Base-by-base conservation (phyloP, 352 stramenopile genomes). In the Phytophthora pseudosyringae region DNA sequence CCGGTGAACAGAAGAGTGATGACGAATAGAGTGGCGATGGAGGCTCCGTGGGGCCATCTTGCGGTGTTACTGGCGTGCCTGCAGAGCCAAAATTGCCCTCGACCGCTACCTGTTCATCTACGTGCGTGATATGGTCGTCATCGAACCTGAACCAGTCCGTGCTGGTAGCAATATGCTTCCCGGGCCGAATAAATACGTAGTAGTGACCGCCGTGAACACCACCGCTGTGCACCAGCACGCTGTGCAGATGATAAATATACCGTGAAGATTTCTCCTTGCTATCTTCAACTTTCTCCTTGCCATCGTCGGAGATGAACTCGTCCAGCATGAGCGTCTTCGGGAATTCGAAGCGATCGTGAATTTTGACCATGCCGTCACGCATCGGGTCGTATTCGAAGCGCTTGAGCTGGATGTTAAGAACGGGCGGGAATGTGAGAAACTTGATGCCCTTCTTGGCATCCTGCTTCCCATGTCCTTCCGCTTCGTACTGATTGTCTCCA, bases 401-500 rank as follows among this genome's bases (percentile, higher is more conserved):
- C 65, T 98, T 98, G 1, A 98, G 75, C 54, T 98, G 94, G 28
- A 98, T 90, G 49, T 95, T 98, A 1, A 98, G 69, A 26, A 98
- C 86, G 0, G 91, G 90, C 5, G 93, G 94, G 36, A 97, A 94
- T 4, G 81, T 71, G 3, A 91, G 39, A 67, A 98, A 98, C 28
- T 76, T 73, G 8, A 95, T 74, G 0, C 88, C 88, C 65, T 98
- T 97, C 54, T 93, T 90, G 6, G 93, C 93, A 57, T 97, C 88
- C 64, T 97, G 91, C 57, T 97, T 97, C 5, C 92, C 90, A 43
- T 90, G 80, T 11, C 80, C 89, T 57, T 96, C 90, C 0, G 89
- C 86, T 35, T 96, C 91, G 75, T 98, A 98, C 75, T 98, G 91
- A 68, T 98, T 98, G 39, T 98, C 94, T 16, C 91, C 93, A 21